phyloP scores from a whole-genome alignment of 352 stramenopile genomes.

The Globisporangium spiculum region DNA sequence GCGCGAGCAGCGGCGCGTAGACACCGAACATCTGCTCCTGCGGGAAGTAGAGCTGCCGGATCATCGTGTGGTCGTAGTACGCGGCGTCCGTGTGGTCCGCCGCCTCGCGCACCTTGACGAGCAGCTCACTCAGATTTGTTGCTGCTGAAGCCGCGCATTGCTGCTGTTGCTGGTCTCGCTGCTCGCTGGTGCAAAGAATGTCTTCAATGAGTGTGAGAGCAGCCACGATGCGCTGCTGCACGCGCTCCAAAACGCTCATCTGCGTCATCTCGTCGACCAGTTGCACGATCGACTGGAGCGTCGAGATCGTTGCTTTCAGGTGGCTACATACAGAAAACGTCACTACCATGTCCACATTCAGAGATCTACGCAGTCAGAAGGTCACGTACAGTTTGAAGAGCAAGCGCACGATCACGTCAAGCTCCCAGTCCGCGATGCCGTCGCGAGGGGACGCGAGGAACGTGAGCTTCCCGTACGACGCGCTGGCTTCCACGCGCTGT shows the following conservation, averaged over 20 bases:
- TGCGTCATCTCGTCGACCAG: constrained; percentile 69
- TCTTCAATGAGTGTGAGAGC: constrained; percentile 50
- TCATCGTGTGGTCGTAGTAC: constrained; percentile 74
- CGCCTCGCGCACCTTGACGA: constrained; percentile 43
- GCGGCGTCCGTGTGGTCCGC: constrained; percentile 46
- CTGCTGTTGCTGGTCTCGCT: constrained; percentile 11
- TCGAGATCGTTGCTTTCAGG: constrained; percentile 54
- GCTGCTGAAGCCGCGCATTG: constrained; percentile 21
- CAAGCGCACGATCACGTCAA: constrained; percentile 49
- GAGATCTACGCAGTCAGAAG: background rate
- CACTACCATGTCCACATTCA: background rate
- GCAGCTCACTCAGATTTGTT: constrained; percentile 24
- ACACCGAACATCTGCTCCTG: constrained; percentile 68
- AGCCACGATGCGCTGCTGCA: constrained; percentile 50
- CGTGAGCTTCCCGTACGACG: constrained; percentile 15
- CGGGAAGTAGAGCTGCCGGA: constrained; percentile 68
- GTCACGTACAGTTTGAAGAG: constrained; percentile 42
- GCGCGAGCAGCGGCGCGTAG: constrained; percentile 58
- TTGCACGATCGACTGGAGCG: constrained; percentile 66
- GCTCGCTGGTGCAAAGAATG: constrained; percentile 33
- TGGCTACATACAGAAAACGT: constrained; percentile 26
- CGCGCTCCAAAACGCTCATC: constrained; percentile 66
- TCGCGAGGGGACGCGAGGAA: constrained; percentile 52
- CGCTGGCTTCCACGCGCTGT: constrained; percentile 24
- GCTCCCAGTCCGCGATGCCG: constrained; percentile 71